Conservation (phyloP, 495 filamentous ascomycete genomes). For the Aspergillus incahuasiensis region DNA sequence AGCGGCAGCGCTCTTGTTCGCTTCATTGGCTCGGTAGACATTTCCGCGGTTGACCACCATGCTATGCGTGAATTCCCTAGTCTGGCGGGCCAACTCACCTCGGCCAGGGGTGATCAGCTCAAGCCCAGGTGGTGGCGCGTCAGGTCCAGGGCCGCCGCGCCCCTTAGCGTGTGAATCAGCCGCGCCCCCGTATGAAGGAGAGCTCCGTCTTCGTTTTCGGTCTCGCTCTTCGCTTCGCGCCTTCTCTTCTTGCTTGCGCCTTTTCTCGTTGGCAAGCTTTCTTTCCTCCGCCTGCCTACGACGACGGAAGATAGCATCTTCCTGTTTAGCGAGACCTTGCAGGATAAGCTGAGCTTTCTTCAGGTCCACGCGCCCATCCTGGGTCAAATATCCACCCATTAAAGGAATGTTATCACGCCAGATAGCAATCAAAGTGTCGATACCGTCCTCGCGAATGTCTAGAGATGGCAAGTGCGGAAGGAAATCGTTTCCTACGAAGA, state of each 20-base stretch:
- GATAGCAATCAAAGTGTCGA: conserved; percentile 90
- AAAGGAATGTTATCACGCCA: conserved; percentile 88
- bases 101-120: conserved; percentile 56
- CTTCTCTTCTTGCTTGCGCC: conserved; percentile 66
- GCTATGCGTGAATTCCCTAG: conserved; percentile 69
- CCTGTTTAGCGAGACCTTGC: conserved; percentile 84
- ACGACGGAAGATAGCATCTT: conserved; percentile 88
- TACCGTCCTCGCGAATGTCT: conserved; percentile 94
- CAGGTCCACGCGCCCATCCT: conserved; percentile 88
- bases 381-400: conserved; percentile 94
- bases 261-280: conserved; percentile 68
- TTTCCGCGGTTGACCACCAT: conserved; percentile 78
- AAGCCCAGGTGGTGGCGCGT: conserved; percentile 39
- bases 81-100: conserved; percentile 56
- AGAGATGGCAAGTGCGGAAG: conserved; percentile 92
- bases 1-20: conserved; percentile 93
- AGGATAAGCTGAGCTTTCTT: conserved; percentile 84
- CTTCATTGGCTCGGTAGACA: conserved; percentile 71
- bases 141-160: conserved; percentile 28
- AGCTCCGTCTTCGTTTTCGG: conserved; percentile 41
- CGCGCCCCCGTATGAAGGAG: conserved; percentile 41
- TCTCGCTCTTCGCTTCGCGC: conserved; percentile 47
- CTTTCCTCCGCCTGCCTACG: conserved; percentile 79
- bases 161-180: conserved; percentile 28
- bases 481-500: conserved; percentile 99